A percentile compares a stretch with the other conserved stretches of the same genome.
phyloP scores from a whole-genome alignment of 139 green algal species.

The Chlamydomonas asymmetrica region DNA sequence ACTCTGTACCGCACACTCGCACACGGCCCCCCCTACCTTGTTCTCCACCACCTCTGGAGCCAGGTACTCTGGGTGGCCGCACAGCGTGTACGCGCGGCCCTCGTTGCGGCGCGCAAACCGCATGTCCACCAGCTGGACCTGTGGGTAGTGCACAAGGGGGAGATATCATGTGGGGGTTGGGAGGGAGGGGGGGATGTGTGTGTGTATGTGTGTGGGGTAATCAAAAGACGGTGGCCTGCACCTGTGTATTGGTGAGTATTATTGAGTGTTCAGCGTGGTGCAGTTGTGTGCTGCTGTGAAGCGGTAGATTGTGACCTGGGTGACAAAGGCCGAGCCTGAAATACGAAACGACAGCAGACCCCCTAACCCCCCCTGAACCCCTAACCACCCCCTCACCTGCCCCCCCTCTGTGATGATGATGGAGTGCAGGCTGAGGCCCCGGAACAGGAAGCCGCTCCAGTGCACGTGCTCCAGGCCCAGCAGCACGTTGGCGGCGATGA shows the following conservation, averaged over 20 bases:
- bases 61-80: slow-evolving; percentile 72
- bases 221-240: no score
- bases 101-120: slow-evolving; percentile 61
- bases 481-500: slow-evolving; percentile 56
- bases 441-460: slow-evolving; percentile 54
- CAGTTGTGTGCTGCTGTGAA: no score
- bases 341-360: no score
- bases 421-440: slow-evolving; percentile 48
- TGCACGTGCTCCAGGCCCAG: slow-evolving; percentile 71
- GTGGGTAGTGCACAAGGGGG: slow-evolving; percentile 9
- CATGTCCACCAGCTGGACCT: slow-evolving; percentile 49
- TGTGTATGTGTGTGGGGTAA: not conserved
- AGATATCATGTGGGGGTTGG: no score
- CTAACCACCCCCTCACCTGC: no score
- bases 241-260: no score
- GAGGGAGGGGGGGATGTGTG: no score
- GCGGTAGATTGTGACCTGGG: no score
- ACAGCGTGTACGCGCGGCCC: slow-evolving; percentile 75
- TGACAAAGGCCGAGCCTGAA: no score
- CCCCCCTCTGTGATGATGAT: slow-evolving; percentile 65
- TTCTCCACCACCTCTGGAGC: slow-evolving; percentile 66
- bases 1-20: not conserved
- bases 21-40: slow-evolving; percentile 5
- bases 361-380: no score
- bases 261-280: no score